Percentiles rank a stretch among this genome's conserved stretches.
phyloP scores from a whole-genome alignment of 306 rosid species.

The Pyrus betulifolia region DNA sequence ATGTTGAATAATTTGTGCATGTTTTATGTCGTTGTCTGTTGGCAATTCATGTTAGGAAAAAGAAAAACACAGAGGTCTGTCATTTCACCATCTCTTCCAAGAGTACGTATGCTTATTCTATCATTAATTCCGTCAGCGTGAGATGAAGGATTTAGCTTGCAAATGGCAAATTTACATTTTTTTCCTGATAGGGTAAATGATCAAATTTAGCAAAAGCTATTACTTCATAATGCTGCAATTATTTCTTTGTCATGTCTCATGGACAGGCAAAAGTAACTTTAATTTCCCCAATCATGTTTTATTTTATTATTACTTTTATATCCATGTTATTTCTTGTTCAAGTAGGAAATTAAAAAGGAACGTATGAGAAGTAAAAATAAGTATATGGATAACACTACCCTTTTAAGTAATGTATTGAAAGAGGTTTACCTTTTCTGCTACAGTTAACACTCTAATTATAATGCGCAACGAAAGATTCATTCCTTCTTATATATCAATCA shows the following conservation, averaged over 20 bases:
- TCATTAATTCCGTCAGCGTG: background rate
- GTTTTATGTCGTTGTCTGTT: background rate
- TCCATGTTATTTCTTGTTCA: background rate
- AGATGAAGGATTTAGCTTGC: background rate
- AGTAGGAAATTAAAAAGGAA: no score
- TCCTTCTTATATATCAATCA: no score
- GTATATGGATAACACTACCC: no score
- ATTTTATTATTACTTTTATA: background rate
- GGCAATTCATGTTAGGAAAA: conserved; percentile 5
- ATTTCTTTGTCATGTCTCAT: background rate
- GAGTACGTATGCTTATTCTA: background rate
- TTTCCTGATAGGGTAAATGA: background rate
- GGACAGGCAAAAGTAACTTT: background rate
- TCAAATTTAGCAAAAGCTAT: background rate
- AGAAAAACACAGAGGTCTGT: conserved; percentile 15
- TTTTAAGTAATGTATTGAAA: background rate
- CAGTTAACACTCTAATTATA: no score
- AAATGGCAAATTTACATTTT: background rate
- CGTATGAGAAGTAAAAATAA: no score
- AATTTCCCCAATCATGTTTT: background rate
- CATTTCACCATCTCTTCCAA: background rate
- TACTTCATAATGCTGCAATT: conserved; percentile 5
- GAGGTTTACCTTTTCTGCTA: background rate
- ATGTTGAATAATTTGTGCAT: background rate
- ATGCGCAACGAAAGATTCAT: no score